Base-by-base conservation (phyloP, 805 yeast species). In the Candida ortonii region DNA sequence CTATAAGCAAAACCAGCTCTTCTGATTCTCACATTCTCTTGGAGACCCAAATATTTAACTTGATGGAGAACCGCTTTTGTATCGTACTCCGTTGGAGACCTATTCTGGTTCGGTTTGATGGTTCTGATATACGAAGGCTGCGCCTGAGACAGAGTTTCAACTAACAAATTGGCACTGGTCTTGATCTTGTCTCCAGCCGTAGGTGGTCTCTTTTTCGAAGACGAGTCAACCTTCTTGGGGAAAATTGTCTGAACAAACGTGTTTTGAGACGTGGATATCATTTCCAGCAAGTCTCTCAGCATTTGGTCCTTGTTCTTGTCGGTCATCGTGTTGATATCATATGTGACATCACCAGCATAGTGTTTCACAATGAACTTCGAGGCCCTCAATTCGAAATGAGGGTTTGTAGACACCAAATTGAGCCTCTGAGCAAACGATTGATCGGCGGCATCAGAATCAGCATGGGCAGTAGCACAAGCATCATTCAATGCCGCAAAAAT, bases 1-100 rank as follows among this genome's bases (percentile, higher is more conserved):
- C 98, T 81, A 55, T 89, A 93, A 1, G 98, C 98, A 62, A 93
- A 93, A 30, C 98, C 98, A 0, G 98, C 97, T 68, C 98, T 83
- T 70, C 98, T 79, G 48, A 93, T 93, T 44, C 97, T 77, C 32
- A 93, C 97, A 61, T 93, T 93, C 61, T 93, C 98, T 55, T 93
- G 93, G 61, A 93, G 69, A 57, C 98, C 98, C 47, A 93, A 71
- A 61, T 93, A 93, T 55, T 93, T 93, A 47, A 93, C 82, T 66
- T 93, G 98, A 61, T 93, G 98, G 47, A 93, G 68, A 6, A 93
- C 98, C 46, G 88, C 95, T 36, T 75, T 78, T 37, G 78, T 79
- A 54, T 89, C 95, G 57, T 85, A 93, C 50, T 90, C 97, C 24
- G 79, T 67, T 11, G 98, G 94, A 6, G 90, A 81, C 53, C 86